Evolutionary conservation across 2,329 filamentous ascomycete genomes (phyloP), one percentile per base, ranked within the genome.

Genomic region (Aureobasidium lini): DNA sequence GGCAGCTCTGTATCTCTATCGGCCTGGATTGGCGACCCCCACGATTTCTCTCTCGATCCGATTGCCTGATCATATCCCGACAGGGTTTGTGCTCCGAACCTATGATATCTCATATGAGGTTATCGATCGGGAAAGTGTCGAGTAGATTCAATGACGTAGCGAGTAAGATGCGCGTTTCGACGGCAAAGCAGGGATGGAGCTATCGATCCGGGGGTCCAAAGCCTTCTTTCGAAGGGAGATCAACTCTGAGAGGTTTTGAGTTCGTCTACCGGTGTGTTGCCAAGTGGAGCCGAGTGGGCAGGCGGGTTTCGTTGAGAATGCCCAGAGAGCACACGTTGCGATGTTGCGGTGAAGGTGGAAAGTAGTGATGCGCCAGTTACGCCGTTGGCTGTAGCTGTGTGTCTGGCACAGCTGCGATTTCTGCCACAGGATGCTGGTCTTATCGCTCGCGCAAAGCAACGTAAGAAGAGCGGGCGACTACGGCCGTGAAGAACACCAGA

Each of bases 281-380:
- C 52, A 56, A 56, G 52, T 42, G 31, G 37, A 36, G 15, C 31
- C 52, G 37, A 46, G 40, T 44, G 40, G 40, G 42, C 42, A 43
- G 42, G 43, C 32, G 32, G 39, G 18, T 57, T 57, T 48, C 23
- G 42, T 48, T 47, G 54, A 40, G 43, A 32, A 48, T 57, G 54
- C 54, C 54, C 9, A 47, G 53, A 29, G 43, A 18, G 42, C 31
- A 50, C 31, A 28, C 18, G 11, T 32, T 48, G 28, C 18, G 29
- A 44, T 39, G 23, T 57, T 46, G 42, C 39, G 39, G 52, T 57
- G 52, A 46, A 46, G 29, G 5, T 16, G 11, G n/a, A 44, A 29
- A 29, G 16, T 28, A 16, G 34, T 40, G 6, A 29, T 36, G 42
- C 52, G 18, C 50, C 13, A 18, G 6, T 37, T 36, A 32, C 52